These are phyloP conservation scores for Vitis amurensis DNA, from an alignment of 164 flowering plant species.

Conservation along the genomic window DNA sequence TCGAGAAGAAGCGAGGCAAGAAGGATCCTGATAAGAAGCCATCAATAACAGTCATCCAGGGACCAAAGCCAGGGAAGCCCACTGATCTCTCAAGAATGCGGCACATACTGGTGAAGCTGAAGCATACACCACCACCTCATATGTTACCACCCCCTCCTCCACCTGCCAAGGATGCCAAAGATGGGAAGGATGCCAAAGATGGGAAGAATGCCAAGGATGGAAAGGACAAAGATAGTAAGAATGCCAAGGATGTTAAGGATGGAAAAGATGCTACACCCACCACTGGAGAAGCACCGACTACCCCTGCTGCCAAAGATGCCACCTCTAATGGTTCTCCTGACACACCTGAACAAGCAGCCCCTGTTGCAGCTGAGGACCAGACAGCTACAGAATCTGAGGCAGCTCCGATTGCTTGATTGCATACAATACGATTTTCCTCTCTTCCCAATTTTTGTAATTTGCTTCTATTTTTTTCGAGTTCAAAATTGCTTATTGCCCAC, in stretches of 20 bases:
- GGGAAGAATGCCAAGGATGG: conserved; percentile 20
- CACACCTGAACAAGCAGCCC: conserved; percentile 31
- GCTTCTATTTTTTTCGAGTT: neutral
- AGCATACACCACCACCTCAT: conserved; percentile 89
- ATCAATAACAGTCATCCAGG: conserved; percentile 71
- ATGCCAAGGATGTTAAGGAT: conserved; percentile 13
- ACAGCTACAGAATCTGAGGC: conserved; percentile 36
- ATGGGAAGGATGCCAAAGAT: conserved; percentile 35
- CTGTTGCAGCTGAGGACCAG: conserved; percentile 32
- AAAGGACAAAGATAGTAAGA: conserved; percentile 15
- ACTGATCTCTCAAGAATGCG: conserved; percentile 90
- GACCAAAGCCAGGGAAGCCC: conserved; percentile 95
- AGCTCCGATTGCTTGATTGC: conserved; percentile 30
- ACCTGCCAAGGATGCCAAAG: conserved; percentile 57
- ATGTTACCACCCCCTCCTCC: conserved; percentile 82
- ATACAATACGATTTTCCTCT: neutral
- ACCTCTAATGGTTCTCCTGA: conserved; percentile 29
- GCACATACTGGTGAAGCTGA: conserved; percentile 79
- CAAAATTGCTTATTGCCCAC: conserved; percentile 5
- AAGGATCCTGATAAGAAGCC: conserved; percentile 88
- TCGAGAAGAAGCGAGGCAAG: conserved; percentile 84
- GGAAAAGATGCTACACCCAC: conserved; percentile 33
- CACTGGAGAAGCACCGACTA: conserved; percentile 6
- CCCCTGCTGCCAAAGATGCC: conserved; percentile 32
- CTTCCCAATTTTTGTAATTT: neutral